phyloP scores from a whole-genome alignment of 495 filamentous ascomycete genomes.

The Aspergillus bridgeri region DNA sequence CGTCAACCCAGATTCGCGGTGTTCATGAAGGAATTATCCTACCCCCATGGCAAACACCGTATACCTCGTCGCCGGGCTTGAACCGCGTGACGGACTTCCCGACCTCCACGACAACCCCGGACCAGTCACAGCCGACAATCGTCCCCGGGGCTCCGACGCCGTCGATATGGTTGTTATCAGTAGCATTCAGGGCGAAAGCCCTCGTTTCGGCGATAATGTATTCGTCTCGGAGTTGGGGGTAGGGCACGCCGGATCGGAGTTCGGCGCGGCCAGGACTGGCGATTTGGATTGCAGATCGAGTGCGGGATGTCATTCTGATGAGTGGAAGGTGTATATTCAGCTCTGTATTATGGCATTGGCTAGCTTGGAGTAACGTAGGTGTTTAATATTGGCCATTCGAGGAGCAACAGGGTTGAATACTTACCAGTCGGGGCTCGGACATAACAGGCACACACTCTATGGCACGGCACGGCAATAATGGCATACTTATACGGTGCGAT shows the following conservation, averaged over 20 bases:
- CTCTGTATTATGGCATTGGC: too few relatives aligned
- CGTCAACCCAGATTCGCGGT: too few relatives aligned
- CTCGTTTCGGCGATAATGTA: constrained; percentile 41
- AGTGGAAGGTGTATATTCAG: neutral
- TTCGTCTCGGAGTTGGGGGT: constrained; percentile 18
- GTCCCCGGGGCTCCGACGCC: constrained; percentile 11
- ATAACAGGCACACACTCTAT: neutral
- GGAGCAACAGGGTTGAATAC: too few relatives aligned
- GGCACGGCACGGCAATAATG: neutral
- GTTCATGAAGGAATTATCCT: constrained; percentile 12
- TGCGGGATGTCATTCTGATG: neutral
- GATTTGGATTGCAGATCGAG: constrained; percentile 1
- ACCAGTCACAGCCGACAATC: constrained; percentile 48
- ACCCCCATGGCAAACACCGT: constrained; percentile 39
- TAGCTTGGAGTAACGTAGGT: too few relatives aligned
- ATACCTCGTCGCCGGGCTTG: constrained; percentile 41
- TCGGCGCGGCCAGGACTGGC: neutral
- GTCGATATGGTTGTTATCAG: constrained; percentile 46
- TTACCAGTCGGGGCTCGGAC: too few relatives aligned
- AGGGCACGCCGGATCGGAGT: constrained; percentile 8
- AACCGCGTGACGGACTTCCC: constrained; percentile 28
- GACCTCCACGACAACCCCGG: constrained; percentile 44
- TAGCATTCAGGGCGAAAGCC: constrained; percentile 45
- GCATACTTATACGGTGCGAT: neutral
- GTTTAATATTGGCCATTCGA: too few relatives aligned